Conservation (phyloP, 257 asterid species). For the Ilex asprella region DNA sequence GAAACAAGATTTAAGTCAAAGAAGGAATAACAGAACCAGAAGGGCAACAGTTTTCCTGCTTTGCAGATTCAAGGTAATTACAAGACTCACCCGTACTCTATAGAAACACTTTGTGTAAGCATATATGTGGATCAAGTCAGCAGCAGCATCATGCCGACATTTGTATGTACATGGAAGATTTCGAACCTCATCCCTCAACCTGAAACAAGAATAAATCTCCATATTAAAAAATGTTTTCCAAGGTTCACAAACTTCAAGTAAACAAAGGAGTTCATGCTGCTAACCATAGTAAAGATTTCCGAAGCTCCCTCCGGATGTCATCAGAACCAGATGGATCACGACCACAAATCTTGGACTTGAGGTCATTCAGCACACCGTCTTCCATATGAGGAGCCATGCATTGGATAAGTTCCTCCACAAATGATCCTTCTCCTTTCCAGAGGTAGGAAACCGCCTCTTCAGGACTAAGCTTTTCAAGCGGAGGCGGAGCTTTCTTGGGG, state of each 20-base stretch:
- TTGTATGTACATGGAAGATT: constrained; percentile 83
- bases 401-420: constrained; percentile 81
- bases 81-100: constrained; percentile 61
- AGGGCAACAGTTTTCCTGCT: constrained; percentile 4
- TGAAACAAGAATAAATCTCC: constrained; percentile 28
- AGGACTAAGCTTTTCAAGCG: constrained; percentile 77
- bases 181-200: constrained; percentile 98
- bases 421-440: constrained; percentile 92
- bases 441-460: constrained; percentile 64
- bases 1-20: constrained; percentile 7
- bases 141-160: constrained; percentile 96
- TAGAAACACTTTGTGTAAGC: constrained; percentile 82
- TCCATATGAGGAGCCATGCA: constrained; percentile 82
- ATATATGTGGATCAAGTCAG: constrained; percentile 90
- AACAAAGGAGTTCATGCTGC: constrained; percentile 7
- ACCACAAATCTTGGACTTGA: constrained; percentile 64
- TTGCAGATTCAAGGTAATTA: constrained; percentile 5
- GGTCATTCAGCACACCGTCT: constrained; percentile 54
- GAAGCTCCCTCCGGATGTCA: constrained; percentile 53
- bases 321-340: constrained; percentile 82
- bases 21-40: constrained; percentile 4
- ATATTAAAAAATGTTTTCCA: constrained; percentile 3
- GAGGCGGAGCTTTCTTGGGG: constrained; percentile 95
- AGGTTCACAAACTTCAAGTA: constrained; percentile 5
- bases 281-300: constrained; percentile 85